Evolutionary conservation across 2,329 filamentous ascomycete genomes (phyloP).

Genomic region (Claviceps maximensis): DNA sequence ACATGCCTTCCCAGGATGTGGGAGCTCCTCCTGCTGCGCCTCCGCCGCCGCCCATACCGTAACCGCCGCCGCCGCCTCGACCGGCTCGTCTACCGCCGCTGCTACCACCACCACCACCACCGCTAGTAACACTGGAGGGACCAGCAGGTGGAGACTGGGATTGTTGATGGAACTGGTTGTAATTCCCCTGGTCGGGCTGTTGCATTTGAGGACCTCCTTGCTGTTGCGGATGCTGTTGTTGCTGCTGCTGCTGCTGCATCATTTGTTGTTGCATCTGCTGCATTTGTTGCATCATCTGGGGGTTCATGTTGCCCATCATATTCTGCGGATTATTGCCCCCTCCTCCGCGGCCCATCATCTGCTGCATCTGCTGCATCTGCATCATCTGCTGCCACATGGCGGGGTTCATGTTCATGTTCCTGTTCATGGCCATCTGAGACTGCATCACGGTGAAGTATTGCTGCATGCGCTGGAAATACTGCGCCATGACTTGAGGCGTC

Average conservation of each 20-base stretch:
- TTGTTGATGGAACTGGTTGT: constrained; percentile 34
- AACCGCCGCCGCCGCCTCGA: constrained; percentile 12
- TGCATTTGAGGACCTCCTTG: constrained; percentile 12
- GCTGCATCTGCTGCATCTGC: constrained; percentile 60
- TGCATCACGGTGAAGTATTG: constrained; percentile 95
- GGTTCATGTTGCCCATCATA: constrained; percentile 31
- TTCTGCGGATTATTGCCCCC: constrained; percentile 21
- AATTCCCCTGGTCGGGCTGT: constrained; percentile 3
- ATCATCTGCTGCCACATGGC: constrained; percentile 65
- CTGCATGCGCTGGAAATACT: constrained; percentile 98
- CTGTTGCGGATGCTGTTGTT: constrained; percentile 24
- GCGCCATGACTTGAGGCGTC: constrained; percentile 94
- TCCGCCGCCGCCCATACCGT: constrained; percentile 20
- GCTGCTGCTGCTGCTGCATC: constrained; percentile 35
- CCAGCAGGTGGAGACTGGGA: constrained; percentile 18
- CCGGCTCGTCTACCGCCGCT: constrained; percentile 12
- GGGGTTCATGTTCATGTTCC: constrained; percentile 59
- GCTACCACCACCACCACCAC: constrained; percentile 1
- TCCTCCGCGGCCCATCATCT: constrained; percentile 35
- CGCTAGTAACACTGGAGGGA: constrained; percentile 2
- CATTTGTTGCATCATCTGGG: constrained; percentile 37
- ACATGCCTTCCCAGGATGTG: constrained; percentile 97
- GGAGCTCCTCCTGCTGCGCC: constrained; percentile 40
- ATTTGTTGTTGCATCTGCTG: constrained; percentile 26
- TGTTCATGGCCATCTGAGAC: constrained; percentile 78